These are phyloP conservation scores for Pistacia integerrima DNA, from an alignment of 345 rosid species.

Conservation along the genomic window DNA sequence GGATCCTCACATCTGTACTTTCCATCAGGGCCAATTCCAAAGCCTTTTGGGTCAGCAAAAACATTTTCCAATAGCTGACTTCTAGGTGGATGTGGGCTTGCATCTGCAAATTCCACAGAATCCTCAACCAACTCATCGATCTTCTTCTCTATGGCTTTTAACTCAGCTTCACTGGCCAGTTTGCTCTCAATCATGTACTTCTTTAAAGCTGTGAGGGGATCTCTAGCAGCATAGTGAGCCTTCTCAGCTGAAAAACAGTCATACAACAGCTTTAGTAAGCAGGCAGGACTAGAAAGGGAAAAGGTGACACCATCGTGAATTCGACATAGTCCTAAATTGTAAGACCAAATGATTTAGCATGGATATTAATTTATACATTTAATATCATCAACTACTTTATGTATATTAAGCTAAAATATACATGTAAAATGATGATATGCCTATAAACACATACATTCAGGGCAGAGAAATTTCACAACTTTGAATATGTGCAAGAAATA, in stretches of 20 bases:
- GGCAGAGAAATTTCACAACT: no score
- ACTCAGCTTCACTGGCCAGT: slow-evolving; percentile 48
- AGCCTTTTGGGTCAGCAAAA: slow-evolving; percentile 63
- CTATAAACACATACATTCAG: no score
- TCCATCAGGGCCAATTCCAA: slow-evolving; percentile 56
- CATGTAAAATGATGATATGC: no score
- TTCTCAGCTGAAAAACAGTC: slow-evolving; percentile 49
- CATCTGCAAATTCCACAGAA: slow-evolving; percentile 59
- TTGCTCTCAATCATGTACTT: slow-evolving; percentile 47
- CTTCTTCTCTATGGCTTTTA: slow-evolving; percentile 53
- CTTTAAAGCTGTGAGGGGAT: slow-evolving; percentile 55
- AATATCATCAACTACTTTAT: no score
- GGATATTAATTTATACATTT: no score
- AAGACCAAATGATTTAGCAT: no score
- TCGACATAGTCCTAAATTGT: neutral
- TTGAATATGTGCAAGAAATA: no score
- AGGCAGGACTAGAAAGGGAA: no score
- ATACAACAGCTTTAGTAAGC: neutral
- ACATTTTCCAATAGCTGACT: slow-evolving; percentile 59
- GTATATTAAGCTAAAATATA: no score
- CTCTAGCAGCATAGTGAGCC: slow-evolving; percentile 54
- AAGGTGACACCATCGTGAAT: neutral
- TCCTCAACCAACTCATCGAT: slow-evolving; percentile 59
- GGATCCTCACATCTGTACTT: slow-evolving; percentile 60
- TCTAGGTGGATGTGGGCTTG: slow-evolving; percentile 47